Base-by-base conservation (phyloP, 805 yeast genomes). In the Ogataea glucozyma region DNA sequence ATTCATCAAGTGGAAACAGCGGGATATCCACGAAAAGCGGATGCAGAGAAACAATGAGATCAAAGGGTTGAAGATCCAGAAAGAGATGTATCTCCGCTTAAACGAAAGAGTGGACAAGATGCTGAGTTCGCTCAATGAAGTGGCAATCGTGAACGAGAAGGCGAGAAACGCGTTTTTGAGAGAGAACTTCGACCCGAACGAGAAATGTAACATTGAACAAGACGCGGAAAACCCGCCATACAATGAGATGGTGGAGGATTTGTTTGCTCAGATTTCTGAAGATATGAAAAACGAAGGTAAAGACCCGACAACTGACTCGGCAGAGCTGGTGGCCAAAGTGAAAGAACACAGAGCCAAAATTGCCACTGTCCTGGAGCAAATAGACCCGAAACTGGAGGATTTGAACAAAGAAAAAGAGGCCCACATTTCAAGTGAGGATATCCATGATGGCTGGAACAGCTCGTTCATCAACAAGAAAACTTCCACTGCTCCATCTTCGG, bases 1-100 rank as follows among this genome's bases (percentile, higher is more conserved):
- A 1, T 91, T 93, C 53, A 88, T 93, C 56, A 79, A 81, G 46
- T 91, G 98, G 99, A 91, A 88, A 61, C 99, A 93, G 67, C 85
- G 96, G 58, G 96, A 90, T 54, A 93, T 93, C 51, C 99, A 93
- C 62, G 97, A 91, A 60, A 85, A 89, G 66, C 81, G 99, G 49
- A 76, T 73, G 30, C 87, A 87, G 60, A 71, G 95, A 58, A 84
- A 85, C 57, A 76, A 78, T 32, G 90, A 91, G 55, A 85, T 89
- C 60, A 79, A 77, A 48, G 80, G 85, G 23, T 72, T 90, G 37
- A 81, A 83, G 49, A 76, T 86, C 17, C 96, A 90, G 62, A 70
- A 78, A 51, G 83, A 83, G 42, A 89, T 90, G 89, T 91, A 91
- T 61, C 71, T 70, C 14, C 82, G 81, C 49, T 71, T 91, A 52